These are phyloP conservation scores for Pelargonium australe DNA, from an alignment of 441 rosid species.

Conservation along the genomic window DNA sequence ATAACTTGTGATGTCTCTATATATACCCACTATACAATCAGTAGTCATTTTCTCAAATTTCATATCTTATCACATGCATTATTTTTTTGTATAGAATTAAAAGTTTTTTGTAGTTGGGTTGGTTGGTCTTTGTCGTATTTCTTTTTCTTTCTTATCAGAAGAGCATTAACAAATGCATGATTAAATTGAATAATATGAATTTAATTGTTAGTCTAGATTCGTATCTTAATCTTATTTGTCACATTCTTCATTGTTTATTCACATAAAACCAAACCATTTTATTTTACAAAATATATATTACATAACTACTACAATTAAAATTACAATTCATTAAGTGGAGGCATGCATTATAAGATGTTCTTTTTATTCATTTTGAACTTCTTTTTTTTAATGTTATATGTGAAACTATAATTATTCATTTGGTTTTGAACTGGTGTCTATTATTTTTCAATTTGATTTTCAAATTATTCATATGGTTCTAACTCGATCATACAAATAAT, in stretches of 20 bases:
- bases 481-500: no score
- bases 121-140: constrained; percentile 33
- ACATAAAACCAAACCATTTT: neutral
- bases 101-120: constrained; percentile 5
- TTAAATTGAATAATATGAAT: neutral
- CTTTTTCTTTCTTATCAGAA: neutral
- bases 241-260: constrained; percentile 15
- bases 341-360: neutral
- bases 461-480: no score
- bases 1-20: no score
- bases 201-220: neutral
- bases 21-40: neutral
- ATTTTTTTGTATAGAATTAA: constrained; percentile 14
- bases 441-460: no score
- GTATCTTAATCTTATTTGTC: constrained; percentile 4
- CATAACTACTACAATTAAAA: neutral
- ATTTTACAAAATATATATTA: neutral
- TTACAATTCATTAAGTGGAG: neutral
- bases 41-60: constrained; percentile 10
- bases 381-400: no score
- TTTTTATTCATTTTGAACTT: no score
- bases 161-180: constrained; percentile 6
- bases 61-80: constrained; percentile 19
- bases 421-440: no score
- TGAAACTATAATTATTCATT: no score